A percentile compares a stretch with the other conserved stretches of the same genome.
These are phyloP conservation scores for Curvularia sp. DNA, from an alignment of 2,329 filamentous ascomycete genomes.

Conservation along the genomic window DNA sequence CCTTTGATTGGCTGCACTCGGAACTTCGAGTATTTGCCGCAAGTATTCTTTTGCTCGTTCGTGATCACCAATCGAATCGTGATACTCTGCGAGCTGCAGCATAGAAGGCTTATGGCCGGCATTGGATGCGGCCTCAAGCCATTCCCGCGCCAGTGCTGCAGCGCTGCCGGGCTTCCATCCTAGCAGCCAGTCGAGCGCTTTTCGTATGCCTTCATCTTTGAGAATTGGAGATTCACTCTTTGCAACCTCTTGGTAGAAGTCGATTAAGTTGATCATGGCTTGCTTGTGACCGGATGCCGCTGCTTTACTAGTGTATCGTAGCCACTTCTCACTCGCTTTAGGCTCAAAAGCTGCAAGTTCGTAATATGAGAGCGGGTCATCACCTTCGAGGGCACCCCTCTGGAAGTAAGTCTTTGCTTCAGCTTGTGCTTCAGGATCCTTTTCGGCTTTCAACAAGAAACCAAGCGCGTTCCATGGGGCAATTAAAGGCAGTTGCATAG, in stretches of 20 bases:
- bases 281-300: conserved; percentile 51
- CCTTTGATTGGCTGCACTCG: conserved; percentile 17
- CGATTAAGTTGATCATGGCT: conserved; percentile 49
- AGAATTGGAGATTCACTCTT: conserved; percentile 16
- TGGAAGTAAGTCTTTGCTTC: conserved; percentile 44
- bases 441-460: conserved; percentile 28
- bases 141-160: conserved; percentile 37
- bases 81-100: conserved; percentile 35
- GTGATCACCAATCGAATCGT: conserved; percentile 22
- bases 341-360: conserved; percentile 43
- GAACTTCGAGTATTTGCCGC: conserved; percentile 26
- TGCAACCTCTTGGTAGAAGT: conserved; percentile 52
- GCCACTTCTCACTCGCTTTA: conserved; percentile 47
- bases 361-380: conserved; percentile 55
- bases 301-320: conserved; percentile 56
- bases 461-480: conserved; percentile 46
- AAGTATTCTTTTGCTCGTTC: conserved; percentile 27
- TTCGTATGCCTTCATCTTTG: conserved; percentile 18
- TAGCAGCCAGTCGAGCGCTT: conserved; percentile 36
- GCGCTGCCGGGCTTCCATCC: conserved; percentile 27
- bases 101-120: conserved; percentile 41
- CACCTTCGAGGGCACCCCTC: conserved; percentile 49
- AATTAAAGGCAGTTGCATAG: conserved; percentile 36
- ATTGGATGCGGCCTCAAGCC: conserved; percentile 39
- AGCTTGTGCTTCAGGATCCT: conserved; percentile 22